Percentiles rank a stretch among this genome's conserved stretches.
phyloP scores from a whole-genome alignment of 1,284 basidiomycete species.

The Cystobasidium slooffiae region DNA sequence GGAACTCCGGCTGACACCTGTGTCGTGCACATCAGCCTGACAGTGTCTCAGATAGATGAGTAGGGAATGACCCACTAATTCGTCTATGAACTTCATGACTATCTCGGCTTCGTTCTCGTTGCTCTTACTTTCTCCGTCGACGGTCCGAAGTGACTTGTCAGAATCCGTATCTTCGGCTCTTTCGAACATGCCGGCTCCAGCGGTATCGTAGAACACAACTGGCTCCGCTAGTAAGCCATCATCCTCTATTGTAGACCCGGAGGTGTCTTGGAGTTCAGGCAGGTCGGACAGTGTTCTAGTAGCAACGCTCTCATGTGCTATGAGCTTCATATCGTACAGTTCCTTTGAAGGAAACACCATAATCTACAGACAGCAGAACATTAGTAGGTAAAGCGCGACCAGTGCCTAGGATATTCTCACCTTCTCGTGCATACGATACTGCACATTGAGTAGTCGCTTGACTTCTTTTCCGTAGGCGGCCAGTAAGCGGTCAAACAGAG shows the following conservation, averaged over 20 bases:
- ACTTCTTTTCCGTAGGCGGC: conserved; percentile 79
- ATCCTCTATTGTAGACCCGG: conserved; percentile 63
- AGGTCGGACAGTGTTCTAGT: conserved; percentile 74
- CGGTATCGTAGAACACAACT: conserved; percentile 87
- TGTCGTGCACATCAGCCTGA: neutral
- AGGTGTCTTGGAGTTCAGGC: conserved; percentile 59
- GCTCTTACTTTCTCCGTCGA: conserved; percentile 80
- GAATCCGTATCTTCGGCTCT: conserved; percentile 59
- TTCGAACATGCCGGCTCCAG: conserved; percentile 89
- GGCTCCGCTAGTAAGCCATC: conserved; percentile 73
- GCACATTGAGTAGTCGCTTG: conserved; percentile 80
- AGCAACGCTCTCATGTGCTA: conserved; percentile 72
- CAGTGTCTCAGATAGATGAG: neutral
- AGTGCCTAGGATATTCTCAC: conserved; percentile 23
- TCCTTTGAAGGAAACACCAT: conserved; percentile 82
- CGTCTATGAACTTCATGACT: conserved; percentile 78
- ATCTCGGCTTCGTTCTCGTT: conserved; percentile 92
- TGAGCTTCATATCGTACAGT: conserved; percentile 76
- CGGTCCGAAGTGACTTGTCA: conserved; percentile 60
- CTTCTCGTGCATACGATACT: conserved; percentile 56
- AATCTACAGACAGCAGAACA: conserved; percentile 67
- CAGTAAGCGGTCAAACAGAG: conserved; percentile 88
- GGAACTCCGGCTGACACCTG: conserved; percentile 73
- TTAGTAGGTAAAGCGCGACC: neutral
- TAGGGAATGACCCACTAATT: conserved; percentile 65